Evolutionary conservation across 2,329 filamentous ascomycete species (phyloP).

Genomic region (Chrysoporthe cubensis): DNA sequence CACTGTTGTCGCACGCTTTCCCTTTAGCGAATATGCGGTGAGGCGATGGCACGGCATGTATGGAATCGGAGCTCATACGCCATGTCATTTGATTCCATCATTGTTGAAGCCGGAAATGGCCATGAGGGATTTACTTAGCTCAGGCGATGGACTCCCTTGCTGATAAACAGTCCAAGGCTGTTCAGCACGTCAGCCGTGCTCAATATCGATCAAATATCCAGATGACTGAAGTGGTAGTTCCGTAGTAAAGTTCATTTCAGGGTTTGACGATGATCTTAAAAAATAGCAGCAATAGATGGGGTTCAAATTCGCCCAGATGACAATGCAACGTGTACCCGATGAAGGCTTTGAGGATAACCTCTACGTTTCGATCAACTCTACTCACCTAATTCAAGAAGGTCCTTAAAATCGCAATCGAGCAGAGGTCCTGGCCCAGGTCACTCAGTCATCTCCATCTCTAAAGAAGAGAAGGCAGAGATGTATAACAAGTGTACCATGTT

Average conservation of each 20-base stretch:
- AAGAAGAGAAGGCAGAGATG: neutral
- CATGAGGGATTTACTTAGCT: neutral
- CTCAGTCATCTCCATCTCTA: neutral
- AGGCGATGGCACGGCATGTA: slow-evolving; percentile 3
- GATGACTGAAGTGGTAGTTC: neutral
- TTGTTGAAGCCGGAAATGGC: neutral
- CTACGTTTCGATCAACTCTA: neutral
- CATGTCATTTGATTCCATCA: slow-evolving; percentile 13
- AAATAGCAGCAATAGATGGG: neutral
- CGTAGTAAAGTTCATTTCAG: neutral
- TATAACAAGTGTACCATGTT: neutral
- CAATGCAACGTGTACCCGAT: neutral
- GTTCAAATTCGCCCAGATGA: neutral
- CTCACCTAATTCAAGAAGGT: neutral
- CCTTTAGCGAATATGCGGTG: slow-evolving; percentile 26
- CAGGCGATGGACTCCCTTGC: neutral
- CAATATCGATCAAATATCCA: neutral
- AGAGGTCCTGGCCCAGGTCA: neutral
- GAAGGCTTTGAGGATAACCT: neutral
- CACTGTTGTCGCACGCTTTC: slow-evolving; percentile 16
- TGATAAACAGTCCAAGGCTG: neutral
- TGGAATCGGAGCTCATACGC: neutral
- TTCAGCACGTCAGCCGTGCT: neutral
- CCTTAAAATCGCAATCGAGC: neutral
- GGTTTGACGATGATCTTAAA: neutral